Evolutionary conservation across 805 yeast genomes (phyloP), one percentile per base, ranked within the genome.

Genomic region (Teunomyces aglyptinius): DNA sequence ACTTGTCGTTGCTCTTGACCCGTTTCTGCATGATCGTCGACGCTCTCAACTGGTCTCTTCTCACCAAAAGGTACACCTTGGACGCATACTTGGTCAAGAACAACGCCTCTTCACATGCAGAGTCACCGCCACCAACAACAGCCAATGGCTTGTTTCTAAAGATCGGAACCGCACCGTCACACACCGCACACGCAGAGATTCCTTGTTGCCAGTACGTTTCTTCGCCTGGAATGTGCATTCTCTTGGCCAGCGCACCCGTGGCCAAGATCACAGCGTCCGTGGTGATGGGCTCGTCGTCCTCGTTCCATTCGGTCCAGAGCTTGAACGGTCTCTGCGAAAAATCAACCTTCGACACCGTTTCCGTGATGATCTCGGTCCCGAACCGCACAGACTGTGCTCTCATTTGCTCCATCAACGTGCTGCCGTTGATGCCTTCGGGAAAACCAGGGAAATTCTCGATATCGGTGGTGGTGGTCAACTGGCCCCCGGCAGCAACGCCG

Each of bases 121-220:
- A 90, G 72, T 94, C 99, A 69, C 99, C 99, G 57, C 99, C 99
- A 50, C 99, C 99, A 57, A 94, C 77, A 48, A 94, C 99, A 20
- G 97, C 98, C 66, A 94, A 81, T 33, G 99, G 98, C 73, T 90
- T 87, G 78, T 94, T 87, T 79, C 98, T 88, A 78, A 94, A 94
- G 59, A 94, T 91, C 59, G 99, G 99, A 42, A 94, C 96, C 28
- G 99, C 99, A 71, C 99, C 99, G 67, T 94, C 99, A 75, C 99
- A 94, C 52, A 94, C 99, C 34, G 99, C 99, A 78, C 99, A 94
- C 13, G 99, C 99, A 57, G 96, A 88, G 57, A 94, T 94, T 70
- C 99, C 99, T 68, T 86, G 86, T 77, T 94, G 99, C 99, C 99
- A 94, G 81, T 94, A 94, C 29, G 80, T 79, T 56, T 94, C 98